Evolutionary conservation across 495 filamentous ascomycete genomes (phyloP), one percentile per base, ranked within the genome.

Genomic region (Penicillium dipodomyicola): DNA sequence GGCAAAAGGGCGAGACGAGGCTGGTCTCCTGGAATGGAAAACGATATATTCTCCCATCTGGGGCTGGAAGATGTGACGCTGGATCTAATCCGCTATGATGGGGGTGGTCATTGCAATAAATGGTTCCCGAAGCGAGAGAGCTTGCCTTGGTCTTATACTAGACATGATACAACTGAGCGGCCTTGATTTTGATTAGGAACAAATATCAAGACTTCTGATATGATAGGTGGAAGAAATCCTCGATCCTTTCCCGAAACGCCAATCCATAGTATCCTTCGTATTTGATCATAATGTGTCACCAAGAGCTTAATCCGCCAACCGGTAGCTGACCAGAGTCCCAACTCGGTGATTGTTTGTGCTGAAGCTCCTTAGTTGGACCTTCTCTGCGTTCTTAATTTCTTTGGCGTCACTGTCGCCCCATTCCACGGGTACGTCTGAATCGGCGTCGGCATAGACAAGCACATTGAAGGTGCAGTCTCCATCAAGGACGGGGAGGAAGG

Each of bases 381-480:
- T 92, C 78, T 98, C 94, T 15, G 90, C 93, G 64, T 93, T 90
- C 68, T 86, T 87, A 64, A 98, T 96, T 79, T 98, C 94, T 77
- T 96, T 97, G 46, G 95, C 92, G 68, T 98, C 94, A 65, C 90
- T 95, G 75, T 98, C 94, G 33, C 94, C 94, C 94, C 94, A 98
- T 72, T 98, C 95, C 56, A 98, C 87, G 6, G 94, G 94, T 15
- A 98, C 94, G 23, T 98, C 94, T 22, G 89, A 93, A 71, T 96
- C 91, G 8, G 91, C 94, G 67, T 97, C 94, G 37, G 94, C 95
- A 67, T 98, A 98, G 4, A 98, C 94, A 23, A 98, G 80, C 20
- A 98, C 93, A 69, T 98, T 98, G 80, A 98, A 98, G 12, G 95
- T 97, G 81, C 93, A 98, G 64, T 93, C 86, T 29, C 91, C 91